Evolutionary conservation across 345 rosid species (phyloP).

Genomic region (Trapa incisa): DNA sequence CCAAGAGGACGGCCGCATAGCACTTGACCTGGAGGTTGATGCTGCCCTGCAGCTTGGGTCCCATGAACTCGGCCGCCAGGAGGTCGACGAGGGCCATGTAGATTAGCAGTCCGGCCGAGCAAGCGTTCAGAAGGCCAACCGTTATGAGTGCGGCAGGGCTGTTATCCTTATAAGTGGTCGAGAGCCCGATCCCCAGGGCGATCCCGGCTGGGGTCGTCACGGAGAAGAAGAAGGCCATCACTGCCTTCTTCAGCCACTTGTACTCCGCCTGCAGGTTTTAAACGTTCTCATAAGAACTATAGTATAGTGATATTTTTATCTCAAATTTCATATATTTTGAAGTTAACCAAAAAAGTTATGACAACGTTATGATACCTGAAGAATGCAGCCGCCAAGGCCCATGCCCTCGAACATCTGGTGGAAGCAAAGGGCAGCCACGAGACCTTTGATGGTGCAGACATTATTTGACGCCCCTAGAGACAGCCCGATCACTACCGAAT

Average conservation of each 20-base stretch:
- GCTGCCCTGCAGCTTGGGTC: slow-evolving; percentile 27
- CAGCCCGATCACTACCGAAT: not conserved
- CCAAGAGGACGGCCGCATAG: slow-evolving; percentile 30
- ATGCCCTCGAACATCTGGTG: not conserved
- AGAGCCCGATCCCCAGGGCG: not conserved
- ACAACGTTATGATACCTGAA: not conserved
- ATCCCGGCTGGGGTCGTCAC: not conserved
- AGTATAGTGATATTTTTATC: no score
- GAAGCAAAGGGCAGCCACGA: not conserved
- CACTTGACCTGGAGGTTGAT: slow-evolving; percentile 28
- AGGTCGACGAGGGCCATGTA: slow-evolving; percentile 60
- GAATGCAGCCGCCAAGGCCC: not conserved
- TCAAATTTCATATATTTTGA: no score
- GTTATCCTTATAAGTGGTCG: not conserved
- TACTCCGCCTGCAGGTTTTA: not conserved
- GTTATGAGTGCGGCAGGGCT: not conserved
- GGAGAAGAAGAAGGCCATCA: not conserved
- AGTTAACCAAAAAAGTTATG: no score
- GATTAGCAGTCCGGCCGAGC: not conserved
- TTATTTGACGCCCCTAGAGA: not conserved
- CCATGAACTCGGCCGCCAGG: slow-evolving; percentile 56
- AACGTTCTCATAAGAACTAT: no score
- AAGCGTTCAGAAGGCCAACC: not conserved
- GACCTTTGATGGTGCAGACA: not conserved
- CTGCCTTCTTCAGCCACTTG: not conserved